Percentiles rank a stretch among this genome's conserved stretches.
These are phyloP conservation scores for Linum trigynum DNA, from an alignment of 345 rosid genomes.

Conservation along the genomic window DNA sequence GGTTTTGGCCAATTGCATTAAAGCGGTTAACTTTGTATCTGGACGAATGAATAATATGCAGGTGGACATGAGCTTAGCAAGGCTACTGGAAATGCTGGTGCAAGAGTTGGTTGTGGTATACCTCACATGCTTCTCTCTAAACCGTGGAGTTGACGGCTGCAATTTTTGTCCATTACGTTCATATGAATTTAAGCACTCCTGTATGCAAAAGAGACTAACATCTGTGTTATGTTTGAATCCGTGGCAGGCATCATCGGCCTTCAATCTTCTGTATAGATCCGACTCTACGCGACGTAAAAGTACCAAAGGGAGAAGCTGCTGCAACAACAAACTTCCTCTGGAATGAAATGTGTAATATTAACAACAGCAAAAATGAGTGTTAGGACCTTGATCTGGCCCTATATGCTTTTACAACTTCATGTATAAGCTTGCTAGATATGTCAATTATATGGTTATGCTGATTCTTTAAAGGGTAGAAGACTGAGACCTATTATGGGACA, in stretches of 20 bases:
- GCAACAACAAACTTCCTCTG: no score
- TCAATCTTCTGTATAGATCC: constrained; percentile 47
- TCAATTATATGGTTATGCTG: no score
- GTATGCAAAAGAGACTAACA: constrained; percentile 8
- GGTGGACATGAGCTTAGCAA: constrained; percentile 91
- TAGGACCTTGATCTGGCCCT: no score
- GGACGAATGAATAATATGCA: constrained; percentile 14
- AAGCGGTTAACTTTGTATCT: no score
- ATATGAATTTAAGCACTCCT: neutral
- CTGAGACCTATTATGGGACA: no score
- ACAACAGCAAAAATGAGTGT: no score
- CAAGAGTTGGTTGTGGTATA: constrained; percentile 86
- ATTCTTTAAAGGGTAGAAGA: no score
- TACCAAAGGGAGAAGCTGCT: no score
- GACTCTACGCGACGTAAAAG: no score
- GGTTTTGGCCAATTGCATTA: constrained; percentile 2
- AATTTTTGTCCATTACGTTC: neutral
- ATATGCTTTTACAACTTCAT: no score
- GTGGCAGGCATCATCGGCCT: constrained; percentile 76
- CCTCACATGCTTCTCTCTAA: neutral
- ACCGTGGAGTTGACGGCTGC: neutral
- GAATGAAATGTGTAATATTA: no score
- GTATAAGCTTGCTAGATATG: no score
- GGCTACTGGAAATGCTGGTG: constrained; percentile 89
- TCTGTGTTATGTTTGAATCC: constrained; percentile 1